Conservation (phyloP, 345 rosid species). For the Corchorus capsularis region DNA sequence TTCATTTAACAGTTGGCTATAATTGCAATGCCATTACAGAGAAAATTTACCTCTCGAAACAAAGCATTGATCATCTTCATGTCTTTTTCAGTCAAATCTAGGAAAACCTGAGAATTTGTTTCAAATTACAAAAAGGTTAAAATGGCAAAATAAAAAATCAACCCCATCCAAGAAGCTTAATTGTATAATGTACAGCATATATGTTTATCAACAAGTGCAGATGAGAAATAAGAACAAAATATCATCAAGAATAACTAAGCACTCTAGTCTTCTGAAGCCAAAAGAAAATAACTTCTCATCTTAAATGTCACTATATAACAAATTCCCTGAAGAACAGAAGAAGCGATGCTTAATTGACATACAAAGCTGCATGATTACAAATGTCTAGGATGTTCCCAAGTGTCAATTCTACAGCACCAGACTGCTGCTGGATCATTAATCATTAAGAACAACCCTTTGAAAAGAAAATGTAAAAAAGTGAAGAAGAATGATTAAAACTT, state of each 20-base stretch:
- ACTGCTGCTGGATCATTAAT: conserved; percentile 3
- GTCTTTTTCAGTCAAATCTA: conserved; percentile 77
- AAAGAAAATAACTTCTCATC: conserved; percentile 11
- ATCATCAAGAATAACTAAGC: neutral
- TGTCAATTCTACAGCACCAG: neutral
- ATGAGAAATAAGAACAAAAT: conserved; percentile 1
- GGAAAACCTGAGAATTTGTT: conserved; percentile 69
- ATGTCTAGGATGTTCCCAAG: neutral
- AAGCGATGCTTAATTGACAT: conserved; percentile 1
- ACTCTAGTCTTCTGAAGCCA: neutral
- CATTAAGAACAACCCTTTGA: no score
- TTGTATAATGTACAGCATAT: neutral
- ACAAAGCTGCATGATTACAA: neutral
- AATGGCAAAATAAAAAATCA: neutral
- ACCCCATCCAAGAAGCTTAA: neutral
- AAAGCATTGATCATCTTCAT: conserved; percentile 76
- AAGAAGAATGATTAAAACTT: no score
- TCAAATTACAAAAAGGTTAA: conserved; percentile 5
- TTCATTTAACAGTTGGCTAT: neutral
- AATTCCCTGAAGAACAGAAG: conserved; percentile 2
- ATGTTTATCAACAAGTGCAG: conserved; percentile 10
- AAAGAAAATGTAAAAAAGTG: no score
- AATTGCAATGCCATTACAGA: neutral
- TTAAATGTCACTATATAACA: neutral
- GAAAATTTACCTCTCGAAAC: conserved; percentile 73